Evolutionary conservation across 2,329 filamentous ascomycete species (phyloP), one percentile per base, ranked within the genome.

Genomic region (Neocatenulostroma microsporum): DNA sequence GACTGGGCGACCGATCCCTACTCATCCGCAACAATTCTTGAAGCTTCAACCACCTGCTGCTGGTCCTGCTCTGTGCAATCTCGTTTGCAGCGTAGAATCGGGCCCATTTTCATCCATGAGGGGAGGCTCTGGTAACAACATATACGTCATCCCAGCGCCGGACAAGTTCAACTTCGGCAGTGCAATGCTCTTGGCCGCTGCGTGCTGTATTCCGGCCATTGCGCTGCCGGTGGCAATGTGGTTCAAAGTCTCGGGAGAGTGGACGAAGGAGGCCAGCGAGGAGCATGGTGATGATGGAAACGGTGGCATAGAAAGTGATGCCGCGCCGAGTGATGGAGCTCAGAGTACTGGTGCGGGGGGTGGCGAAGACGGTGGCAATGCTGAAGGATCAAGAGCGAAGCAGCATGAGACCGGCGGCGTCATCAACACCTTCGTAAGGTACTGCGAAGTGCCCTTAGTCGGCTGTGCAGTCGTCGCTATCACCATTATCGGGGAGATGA

Each of bases 151-250:
- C 17, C 76, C 76, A 0, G 68, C 66, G 1, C 79, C 78, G 0
- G 45, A 61, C 3, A 62, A 54, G 9, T 59, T 83, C 17, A 72
- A 70, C 0, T 80, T 81, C 49, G 69, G 71, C 30, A 68, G 75
- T 0, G 74, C 66, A 0, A 80, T 73, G 7, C 66, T 82, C 2
- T 61, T 82, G 2, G 70, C 75, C 1, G 76, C 77, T 2, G 79
- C 73, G 2, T 80, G 76, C 41, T 82, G 76, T 40, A 71, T 83
- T 3, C 76, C 78, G 0, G 74, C 77, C 1, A 69, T 82, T 8
- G 57, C 82, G 0, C 77, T 74, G 7, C 57, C 81, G 7, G 62
- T 75, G 0, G 76, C 71, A 1, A 80, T 76, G 58, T 76, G 73
- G 70, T 72, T 75, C 44, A 80, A 77, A 48, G 79, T 82, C 4